A percentile compares a stretch with the other conserved stretches of the same genome.
These are phyloP conservation scores for Carex kokanica DNA, from an alignment of 176 grass and related monocot species.

Conservation along the genomic window DNA sequence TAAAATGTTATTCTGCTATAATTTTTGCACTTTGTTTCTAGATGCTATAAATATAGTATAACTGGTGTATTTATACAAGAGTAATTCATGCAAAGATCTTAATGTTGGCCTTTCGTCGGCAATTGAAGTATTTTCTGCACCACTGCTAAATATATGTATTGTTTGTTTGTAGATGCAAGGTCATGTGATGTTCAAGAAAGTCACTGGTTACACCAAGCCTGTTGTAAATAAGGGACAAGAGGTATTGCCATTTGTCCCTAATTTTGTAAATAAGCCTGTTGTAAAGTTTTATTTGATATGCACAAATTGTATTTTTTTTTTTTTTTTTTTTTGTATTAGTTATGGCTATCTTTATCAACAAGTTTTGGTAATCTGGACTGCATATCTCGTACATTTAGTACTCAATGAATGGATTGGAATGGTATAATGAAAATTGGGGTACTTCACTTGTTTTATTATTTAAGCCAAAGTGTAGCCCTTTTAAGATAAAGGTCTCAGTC, in stretches of 20 bases:
- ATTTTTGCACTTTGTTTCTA: background rate
- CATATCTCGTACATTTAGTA: background rate
- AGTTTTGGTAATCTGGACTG: background rate
- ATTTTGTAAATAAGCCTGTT: too few species aligned
- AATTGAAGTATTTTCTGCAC: background rate
- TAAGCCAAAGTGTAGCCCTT: background rate
- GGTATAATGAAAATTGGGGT: background rate
- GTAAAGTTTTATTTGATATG: background rate
- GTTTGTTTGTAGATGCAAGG: slow-evolving; percentile 50
- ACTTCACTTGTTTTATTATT: background rate
- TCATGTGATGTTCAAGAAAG: slow-evolving; percentile 45
- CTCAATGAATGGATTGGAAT: background rate
- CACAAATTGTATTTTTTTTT: background rate
- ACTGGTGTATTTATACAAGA: background rate
- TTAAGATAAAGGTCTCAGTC: background rate
- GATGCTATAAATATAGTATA: background rate
- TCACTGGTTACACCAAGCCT: slow-evolving; percentile 61
- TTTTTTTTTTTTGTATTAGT: background rate
- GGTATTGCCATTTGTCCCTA: slow-evolving; percentile 32
- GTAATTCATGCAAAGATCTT: background rate
- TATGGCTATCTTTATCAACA: background rate
- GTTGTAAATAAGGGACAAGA: slow-evolving; percentile 68
- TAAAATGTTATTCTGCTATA: background rate
- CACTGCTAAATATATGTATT: slow-evolving; percentile 26
- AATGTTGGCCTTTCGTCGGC: background rate